Base-by-base conservation (phyloP, 1,284 basidiomycete genomes). In the Moesziomyces globuligerus region DNA sequence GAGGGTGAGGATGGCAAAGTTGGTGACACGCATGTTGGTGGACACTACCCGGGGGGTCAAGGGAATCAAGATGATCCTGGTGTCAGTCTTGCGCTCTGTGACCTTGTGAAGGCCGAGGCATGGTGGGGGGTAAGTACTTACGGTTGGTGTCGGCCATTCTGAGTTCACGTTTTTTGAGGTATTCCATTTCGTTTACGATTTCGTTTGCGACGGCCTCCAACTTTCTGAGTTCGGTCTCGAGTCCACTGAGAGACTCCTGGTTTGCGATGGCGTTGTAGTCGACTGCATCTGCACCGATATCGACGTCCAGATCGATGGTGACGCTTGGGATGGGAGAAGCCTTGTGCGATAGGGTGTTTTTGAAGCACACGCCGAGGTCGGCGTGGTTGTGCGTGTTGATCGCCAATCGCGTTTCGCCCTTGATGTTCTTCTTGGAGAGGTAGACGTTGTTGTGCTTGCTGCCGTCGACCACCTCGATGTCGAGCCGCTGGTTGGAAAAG, bases 191-290 rank as follows among this genome's bases (percentile, higher is more conserved):
- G 75, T 98, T 94, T 17, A 92, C 89, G 57, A 98, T 90, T 85
- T 98, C 95, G 83, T 93, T 92, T 29, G 94, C 91, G 6, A 97
- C 85, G 1, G 91, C 93, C 83, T 98, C 95, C 9, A 98, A 86
- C 81, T 98, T 98, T 34, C 94, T 88, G 93, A 98, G 96, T 84
- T 98, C 95, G 0, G 93, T 94, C 84, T 98, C 96, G 37, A 98
- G 87, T 0, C 91, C 91, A 2, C 93, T 97, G 0, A 98, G 86
- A 0, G 92, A 94, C 83, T 98, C 95, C 83, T 97, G 94, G 85
- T 97, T 98, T 7, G 96, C 95, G 81, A 98, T 98, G 20, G 95
- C 95, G 80, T 98, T 98, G 87, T 98, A 98, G 84, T 98, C 96
- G 38, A 98, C 90, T 0, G 96, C 96, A 78, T 98, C 95, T 18